A percentile compares a stretch with the other conserved stretches of the same genome.
These are phyloP conservation scores for Debaryomyces castellii DNA, from an alignment of 805 yeast species.

Conservation along the genomic window DNA sequence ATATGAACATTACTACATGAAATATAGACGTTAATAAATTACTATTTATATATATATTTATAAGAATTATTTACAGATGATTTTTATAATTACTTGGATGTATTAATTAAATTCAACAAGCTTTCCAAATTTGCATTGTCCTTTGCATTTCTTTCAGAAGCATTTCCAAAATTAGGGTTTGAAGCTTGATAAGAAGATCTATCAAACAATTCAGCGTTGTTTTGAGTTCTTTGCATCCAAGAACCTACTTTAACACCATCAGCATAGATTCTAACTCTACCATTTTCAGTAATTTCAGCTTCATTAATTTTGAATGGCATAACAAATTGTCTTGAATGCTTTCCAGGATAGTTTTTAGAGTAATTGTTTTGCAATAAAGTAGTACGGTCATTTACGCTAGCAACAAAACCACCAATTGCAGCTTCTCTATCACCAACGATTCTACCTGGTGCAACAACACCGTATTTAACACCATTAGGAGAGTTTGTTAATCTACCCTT, in stretches of 20 bases:
- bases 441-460: slow-evolving; percentile 68
- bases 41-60: not conserved
- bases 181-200: slow-evolving; percentile 28
- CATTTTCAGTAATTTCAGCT: slow-evolving; percentile 37
- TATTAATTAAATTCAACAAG: slow-evolving; percentile 23
- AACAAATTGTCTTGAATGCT: slow-evolving; percentile 41
- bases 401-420: slow-evolving; percentile 52
- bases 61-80: not conserved
- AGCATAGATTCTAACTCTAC: slow-evolving; percentile 36
- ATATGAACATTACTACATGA: not conserved
- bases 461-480: slow-evolving; percentile 65
- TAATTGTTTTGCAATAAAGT: slow-evolving; percentile 38
- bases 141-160: slow-evolving; percentile 34
- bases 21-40: not conserved
- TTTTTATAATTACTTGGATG: slow-evolving; percentile 1
- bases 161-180: slow-evolving; percentile 29
- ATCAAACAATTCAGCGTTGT: slow-evolving; percentile 16
- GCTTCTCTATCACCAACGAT: slow-evolving; percentile 46
- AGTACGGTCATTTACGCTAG: slow-evolving; percentile 35
- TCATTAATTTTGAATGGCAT: slow-evolving; percentile 42
- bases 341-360: slow-evolving; percentile 39
- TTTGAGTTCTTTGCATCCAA: slow-evolving; percentile 34
- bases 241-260: slow-evolving; percentile 41
- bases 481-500: slow-evolving; percentile 67
- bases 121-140: slow-evolving; percentile 24